Conservation (phyloP, 352 stramenopile species). For the Pythium vanterpoolii region DNA sequence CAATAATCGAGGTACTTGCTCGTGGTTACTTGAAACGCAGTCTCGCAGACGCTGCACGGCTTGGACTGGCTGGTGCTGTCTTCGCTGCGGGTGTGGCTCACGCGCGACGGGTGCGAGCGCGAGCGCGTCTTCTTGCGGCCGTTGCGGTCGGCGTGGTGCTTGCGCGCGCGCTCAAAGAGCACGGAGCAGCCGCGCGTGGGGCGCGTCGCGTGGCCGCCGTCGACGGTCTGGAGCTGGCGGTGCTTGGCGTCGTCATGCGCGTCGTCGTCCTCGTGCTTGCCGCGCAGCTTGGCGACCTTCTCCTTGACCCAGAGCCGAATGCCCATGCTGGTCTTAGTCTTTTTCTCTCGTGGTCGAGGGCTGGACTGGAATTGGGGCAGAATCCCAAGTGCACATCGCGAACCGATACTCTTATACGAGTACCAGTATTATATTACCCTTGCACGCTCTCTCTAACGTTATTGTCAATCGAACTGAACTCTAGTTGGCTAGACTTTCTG, state of each 20-base stretch:
- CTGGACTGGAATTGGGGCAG: conserved; percentile 10
- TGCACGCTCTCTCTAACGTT: conserved; percentile 13
- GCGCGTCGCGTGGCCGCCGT: conserved; percentile 4
- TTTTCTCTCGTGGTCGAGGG: background rate
- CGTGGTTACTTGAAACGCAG: conserved; percentile 11
- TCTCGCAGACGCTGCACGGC: conserved; percentile 17
- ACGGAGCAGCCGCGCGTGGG: conserved; percentile 17
- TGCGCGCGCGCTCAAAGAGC: conserved; percentile 20
- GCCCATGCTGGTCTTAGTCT: conserved; percentile 11
- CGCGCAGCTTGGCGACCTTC: conserved; percentile 24
- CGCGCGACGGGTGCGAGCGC: conserved; percentile 8
- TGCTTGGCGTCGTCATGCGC: conserved; percentile 9
- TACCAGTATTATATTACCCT: background rate
- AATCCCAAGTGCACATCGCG: conserved; percentile 27
- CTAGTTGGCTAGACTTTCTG: conserved; percentile 14
- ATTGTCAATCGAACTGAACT: conserved; percentile 16
- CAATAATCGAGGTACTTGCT: conserved; percentile 33
- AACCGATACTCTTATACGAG: no score
- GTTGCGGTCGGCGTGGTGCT: conserved; percentile 19
- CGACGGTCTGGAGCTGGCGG: conserved; percentile 14
- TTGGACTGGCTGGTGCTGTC: conserved; percentile 5
- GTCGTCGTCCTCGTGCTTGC: conserved; percentile 15
- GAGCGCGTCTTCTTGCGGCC: conserved; percentile 16
- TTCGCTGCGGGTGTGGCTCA: conserved; percentile 10
- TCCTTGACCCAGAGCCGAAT: conserved; percentile 26